Conservation (phyloP, 495 filamentous ascomycete genomes). For the Aspergillus sclerotioniger region DNA sequence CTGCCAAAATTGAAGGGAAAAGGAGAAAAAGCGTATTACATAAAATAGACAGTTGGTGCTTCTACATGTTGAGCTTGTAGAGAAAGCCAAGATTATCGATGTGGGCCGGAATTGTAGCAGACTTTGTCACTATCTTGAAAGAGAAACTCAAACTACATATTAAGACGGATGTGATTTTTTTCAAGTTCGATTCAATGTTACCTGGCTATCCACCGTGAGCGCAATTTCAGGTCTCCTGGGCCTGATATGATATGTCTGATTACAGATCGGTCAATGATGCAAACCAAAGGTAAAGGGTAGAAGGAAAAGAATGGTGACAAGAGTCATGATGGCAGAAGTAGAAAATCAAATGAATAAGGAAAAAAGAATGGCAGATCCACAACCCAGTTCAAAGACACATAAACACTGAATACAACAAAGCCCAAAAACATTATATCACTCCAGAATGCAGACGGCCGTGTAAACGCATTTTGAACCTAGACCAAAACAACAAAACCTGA, state of each 20-base stretch:
- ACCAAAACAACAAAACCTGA: conserved; percentile 5
- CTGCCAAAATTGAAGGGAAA: neutral
- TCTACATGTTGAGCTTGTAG: neutral
- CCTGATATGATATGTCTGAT: neutral
- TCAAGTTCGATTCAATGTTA: neutral
- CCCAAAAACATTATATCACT: neutral
- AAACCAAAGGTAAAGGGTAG: neutral
- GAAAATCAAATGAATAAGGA: no score
- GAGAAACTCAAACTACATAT: neutral
- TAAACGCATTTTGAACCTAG: conserved; percentile 1
- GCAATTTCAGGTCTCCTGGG: neutral
- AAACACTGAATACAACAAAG: neutral
- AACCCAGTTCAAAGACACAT: neutral
- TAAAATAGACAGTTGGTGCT: neutral
- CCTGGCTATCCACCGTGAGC: neutral
- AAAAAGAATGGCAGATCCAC: no score
- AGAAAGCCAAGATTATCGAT: neutral
- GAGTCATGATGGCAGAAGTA: no score
- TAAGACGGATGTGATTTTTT: neutral
- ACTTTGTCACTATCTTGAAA: no score
- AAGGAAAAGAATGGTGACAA: neutral
- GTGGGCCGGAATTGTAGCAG: neutral
- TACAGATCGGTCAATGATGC: neutral
- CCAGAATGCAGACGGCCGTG: conserved; percentile 4
- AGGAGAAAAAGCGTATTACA: neutral